A percentile compares a stretch with the other conserved stretches of the same genome.
These are phyloP conservation scores for Arthroderma uncinatum DNA, from an alignment of 2,329 filamentous ascomycete species.

Conservation along the genomic window DNA sequence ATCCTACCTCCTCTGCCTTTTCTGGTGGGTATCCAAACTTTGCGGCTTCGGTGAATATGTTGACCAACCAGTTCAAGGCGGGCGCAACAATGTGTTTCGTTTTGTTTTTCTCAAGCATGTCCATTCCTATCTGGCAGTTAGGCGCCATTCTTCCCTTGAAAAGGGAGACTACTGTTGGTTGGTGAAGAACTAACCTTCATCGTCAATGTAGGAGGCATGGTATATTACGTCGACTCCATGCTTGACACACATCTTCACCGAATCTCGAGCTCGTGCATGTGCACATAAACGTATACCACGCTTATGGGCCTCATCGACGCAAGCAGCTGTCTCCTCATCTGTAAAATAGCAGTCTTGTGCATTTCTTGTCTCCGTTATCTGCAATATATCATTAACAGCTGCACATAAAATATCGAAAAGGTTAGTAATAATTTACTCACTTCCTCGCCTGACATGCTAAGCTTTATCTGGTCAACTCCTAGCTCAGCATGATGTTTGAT, in stretches of 20 bases:
- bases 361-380: conserved; percentile 23
- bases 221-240: conserved; percentile 41
- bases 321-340: conserved; percentile 38
- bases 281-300: conserved; percentile 29
- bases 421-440: conserved; percentile 13
- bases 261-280: conserved; percentile 37
- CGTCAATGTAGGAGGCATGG: conserved; percentile 38
- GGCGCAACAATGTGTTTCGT: conserved; percentile 33
- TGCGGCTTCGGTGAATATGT: conserved; percentile 29
- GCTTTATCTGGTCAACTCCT: conserved; percentile 37
- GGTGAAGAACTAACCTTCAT: conserved; percentile 18
- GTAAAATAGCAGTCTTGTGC: conserved; percentile 39
- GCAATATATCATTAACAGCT: neutral
- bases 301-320: conserved; percentile 38
- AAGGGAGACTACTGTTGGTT: neutral
- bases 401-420: neutral
- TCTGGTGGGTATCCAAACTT: conserved; percentile 34
- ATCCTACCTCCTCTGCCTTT: conserved; percentile 37
- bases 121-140: conserved; percentile 19
- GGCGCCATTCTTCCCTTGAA: neutral
- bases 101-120: conserved; percentile 30
- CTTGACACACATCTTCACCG: conserved; percentile 34
- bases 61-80: conserved; percentile 36
- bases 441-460: conserved; percentile 35
- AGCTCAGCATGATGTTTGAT: conserved; percentile 29